A percentile compares a stretch with the other conserved stretches of the same genome.
Conservation (phyloP, 352 stramenopile genomes). For the Globisporangium splendens region DNA sequence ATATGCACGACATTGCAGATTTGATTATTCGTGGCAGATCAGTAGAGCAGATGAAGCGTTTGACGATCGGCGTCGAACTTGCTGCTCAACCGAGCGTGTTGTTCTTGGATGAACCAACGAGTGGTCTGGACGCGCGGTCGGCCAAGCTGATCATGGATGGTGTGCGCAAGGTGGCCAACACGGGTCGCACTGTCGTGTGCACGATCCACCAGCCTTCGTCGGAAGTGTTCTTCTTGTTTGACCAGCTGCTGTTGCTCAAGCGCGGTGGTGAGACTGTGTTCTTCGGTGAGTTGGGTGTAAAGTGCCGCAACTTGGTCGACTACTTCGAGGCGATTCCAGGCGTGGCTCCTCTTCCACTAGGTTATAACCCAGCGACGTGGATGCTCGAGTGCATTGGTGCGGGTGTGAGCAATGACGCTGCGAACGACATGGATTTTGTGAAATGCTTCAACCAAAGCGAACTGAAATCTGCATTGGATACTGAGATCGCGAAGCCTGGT, state of each 20-base stretch:
- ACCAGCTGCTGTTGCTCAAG: slow-evolving; percentile 85
- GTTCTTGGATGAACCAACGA: too few relatives aligned
- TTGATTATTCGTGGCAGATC: slow-evolving; percentile 54
- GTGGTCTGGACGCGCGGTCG: too few relatives aligned
- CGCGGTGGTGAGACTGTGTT: slow-evolving; percentile 58
- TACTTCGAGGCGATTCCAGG: too few relatives aligned
- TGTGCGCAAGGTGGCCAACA: slow-evolving; percentile 86
- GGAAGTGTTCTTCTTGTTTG: slow-evolving; percentile 89
- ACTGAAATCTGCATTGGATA: too few relatives aligned
- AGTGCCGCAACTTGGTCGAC: too few relatives aligned
- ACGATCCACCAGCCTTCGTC: slow-evolving; percentile 92
- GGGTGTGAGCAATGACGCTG: slow-evolving; percentile 9
- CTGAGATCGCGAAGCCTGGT: too few relatives aligned
- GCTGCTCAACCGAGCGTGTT: slow-evolving; percentile 79
- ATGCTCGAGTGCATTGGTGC: too few relatives aligned
- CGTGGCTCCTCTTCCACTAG: too few relatives aligned
- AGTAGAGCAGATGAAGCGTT: slow-evolving; percentile 60
- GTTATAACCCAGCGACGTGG: too few relatives aligned
- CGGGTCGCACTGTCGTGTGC: slow-evolving; percentile 82
- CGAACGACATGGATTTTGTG: slow-evolving; percentile 34
- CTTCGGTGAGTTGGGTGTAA: slow-evolving; percentile 52
- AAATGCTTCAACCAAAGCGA: slow-evolving; percentile 31
- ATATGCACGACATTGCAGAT: slow-evolving; percentile 53
- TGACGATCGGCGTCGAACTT: slow-evolving; percentile 90
- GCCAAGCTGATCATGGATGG: too few relatives aligned